These are phyloP conservation scores for Nemania sp. DNA, from an alignment of 2,329 filamentous ascomycete species.

Conservation along the genomic window DNA sequence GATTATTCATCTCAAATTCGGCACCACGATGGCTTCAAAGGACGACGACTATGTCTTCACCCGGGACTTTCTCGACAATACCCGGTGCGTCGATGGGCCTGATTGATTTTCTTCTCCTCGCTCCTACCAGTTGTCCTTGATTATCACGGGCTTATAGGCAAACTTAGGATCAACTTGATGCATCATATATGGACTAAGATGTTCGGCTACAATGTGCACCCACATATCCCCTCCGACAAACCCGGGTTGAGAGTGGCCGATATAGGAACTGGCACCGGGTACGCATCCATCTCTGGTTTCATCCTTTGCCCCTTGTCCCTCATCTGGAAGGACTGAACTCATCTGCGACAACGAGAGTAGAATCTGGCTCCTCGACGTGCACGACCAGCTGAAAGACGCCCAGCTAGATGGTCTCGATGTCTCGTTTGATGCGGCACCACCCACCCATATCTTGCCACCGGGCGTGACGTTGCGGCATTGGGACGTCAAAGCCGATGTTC, in stretches of 20 bases:
- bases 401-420: conserved; percentile 33
- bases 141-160: neutral
- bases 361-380: conserved; percentile 19
- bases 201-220: conserved; percentile 33
- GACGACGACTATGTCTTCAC: neutral
- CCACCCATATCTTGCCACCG: conserved; percentile 23
- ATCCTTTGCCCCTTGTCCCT: too few species aligned
- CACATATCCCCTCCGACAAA: conserved; percentile 26
- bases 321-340: neutral
- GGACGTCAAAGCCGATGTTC: conserved; percentile 26
- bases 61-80: neutral
- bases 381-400: conserved; percentile 12
- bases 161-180: conserved; percentile 28
- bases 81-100: neutral
- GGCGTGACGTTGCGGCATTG: conserved; percentile 28
- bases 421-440: conserved; percentile 30
- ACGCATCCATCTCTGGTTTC: neutral
- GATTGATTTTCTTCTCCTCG: neutral
- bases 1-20: neutral
- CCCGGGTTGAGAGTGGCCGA: conserved; percentile 32
- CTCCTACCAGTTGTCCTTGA: neutral
- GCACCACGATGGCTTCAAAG: neutral
- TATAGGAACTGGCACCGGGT: conserved; percentile 37
- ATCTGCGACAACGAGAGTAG: neutral
- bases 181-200: conserved; percentile 29